These are phyloP conservation scores for Byssoonygena ceratinophila DNA, from an alignment of 2,329 filamentous ascomycete genomes.

Conservation along the genomic window DNA sequence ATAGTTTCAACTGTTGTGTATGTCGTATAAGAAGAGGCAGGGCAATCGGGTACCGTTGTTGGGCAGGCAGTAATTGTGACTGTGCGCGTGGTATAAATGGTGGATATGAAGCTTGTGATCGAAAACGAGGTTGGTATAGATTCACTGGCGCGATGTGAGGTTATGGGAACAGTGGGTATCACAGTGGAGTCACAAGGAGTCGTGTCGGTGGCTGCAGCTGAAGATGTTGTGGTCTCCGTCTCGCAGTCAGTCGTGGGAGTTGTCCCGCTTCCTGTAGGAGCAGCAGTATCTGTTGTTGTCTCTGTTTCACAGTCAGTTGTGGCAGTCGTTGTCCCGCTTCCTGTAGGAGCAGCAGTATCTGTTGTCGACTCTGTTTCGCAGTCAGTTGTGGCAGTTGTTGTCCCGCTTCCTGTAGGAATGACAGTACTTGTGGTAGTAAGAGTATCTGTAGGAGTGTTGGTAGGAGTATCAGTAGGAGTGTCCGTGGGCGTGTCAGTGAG, in stretches of 20 bases:
- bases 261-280: neutral
- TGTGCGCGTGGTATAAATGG: slow-evolving; percentile 6
- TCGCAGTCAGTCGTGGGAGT: neutral
- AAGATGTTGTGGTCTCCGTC: neutral
- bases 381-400: neutral
- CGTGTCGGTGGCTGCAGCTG: neutral
- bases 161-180: neutral
- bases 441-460: no score
- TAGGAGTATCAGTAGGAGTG: neutral
- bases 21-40: neutral
- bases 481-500: no score
- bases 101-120: neutral
- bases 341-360: neutral
- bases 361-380: neutral
- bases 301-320: slow-evolving; percentile 2
- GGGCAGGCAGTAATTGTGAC: slow-evolving; percentile 4
- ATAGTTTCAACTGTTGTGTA: slow-evolving; percentile 7
- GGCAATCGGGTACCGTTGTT: neutral
- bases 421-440: no score
- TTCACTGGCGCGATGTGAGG: neutral
- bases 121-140: neutral
- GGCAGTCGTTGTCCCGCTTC: neutral
- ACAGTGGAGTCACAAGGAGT: neutral
- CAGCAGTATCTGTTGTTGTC: neutral
- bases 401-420: neutral